These are phyloP conservation scores for Melocanna baccifera DNA, from an alignment of 176 grass and related monocot species.

Conservation along the genomic window DNA sequence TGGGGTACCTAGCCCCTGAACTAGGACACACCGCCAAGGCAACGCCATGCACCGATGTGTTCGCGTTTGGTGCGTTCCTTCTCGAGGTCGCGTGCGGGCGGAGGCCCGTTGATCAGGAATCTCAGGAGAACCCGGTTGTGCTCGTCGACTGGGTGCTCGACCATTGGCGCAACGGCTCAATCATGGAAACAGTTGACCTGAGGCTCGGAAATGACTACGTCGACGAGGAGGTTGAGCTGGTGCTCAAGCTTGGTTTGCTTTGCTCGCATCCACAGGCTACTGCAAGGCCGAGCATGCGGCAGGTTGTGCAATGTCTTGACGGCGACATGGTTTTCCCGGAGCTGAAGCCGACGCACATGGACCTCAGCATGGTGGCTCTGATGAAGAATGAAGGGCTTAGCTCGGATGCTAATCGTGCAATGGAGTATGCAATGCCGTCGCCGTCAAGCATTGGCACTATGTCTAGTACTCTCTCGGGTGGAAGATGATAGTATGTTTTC, in stretches of 20 bases:
- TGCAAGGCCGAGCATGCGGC: conserved; percentile 32
- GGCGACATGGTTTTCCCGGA: neutral
- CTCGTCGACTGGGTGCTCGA: conserved; percentile 28
- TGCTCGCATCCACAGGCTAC: conserved; percentile 26
- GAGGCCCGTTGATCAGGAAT: neutral
- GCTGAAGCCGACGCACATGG: neutral
- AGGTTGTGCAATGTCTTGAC: conserved; percentile 20
- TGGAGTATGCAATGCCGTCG: neutral
- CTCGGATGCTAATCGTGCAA: neutral
- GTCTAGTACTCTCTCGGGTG: conserved; percentile 23
- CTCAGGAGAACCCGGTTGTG: neutral
- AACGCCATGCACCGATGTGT: conserved; percentile 13
- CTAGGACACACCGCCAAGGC: conserved; percentile 27
- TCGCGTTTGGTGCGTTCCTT: conserved; percentile 28
- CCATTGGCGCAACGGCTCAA: conserved; percentile 19
- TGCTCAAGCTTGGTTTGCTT: conserved; percentile 29
- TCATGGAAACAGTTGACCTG: conserved; percentile 10
- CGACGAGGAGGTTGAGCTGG: conserved; percentile 4
- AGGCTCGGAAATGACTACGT: neutral
- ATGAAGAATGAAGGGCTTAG: neutral
- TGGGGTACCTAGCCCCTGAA: conserved; percentile 33
- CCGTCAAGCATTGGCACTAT: conserved; percentile 19
- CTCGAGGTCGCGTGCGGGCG: conserved; percentile 30
- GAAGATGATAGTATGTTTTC: neutral
- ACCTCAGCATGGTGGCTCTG: neutral